A percentile compares a stretch with the other conserved stretches of the same genome.
These are phyloP conservation scores for Nigrograna mackinnonii DNA, from an alignment of 2,329 filamentous ascomycete genomes.

Conservation along the genomic window DNA sequence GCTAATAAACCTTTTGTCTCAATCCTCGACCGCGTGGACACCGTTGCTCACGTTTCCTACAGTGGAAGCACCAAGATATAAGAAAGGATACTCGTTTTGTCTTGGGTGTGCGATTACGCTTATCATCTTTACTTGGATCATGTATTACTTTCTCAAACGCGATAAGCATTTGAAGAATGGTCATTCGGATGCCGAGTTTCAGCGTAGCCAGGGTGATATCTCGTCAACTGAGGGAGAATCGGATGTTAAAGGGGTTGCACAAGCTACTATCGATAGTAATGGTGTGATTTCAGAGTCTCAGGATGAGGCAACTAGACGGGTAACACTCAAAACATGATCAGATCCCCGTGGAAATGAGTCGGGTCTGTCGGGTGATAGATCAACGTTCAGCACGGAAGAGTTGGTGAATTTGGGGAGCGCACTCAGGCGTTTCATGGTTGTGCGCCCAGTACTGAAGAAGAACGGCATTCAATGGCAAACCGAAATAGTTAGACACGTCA, in stretches of 20 bases:
- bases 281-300: too few species aligned
- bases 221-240: not conserved
- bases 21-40: constrained; percentile 62
- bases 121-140: constrained; percentile 23
- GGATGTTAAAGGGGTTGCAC: not conserved
- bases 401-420: too few species aligned
- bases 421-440: too few species aligned
- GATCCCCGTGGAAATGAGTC: too few species aligned
- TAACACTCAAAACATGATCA: too few species aligned
- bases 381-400: too few species aligned
- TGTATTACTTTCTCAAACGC: not conserved
- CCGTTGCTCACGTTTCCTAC: constrained; percentile 56
- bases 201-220: not conserved
- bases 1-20: constrained; percentile 56
- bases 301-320: too few species aligned
- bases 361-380: too few species aligned
- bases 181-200: not conserved
- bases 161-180: not conserved
- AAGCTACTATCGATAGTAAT: not conserved
- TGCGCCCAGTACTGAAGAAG: too few species aligned
- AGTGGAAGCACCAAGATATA: constrained; percentile 47
- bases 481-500: too few species aligned
- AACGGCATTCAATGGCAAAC: too few species aligned
- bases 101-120: constrained; percentile 43
- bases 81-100: constrained; percentile 48